A percentile compares a stretch with the other conserved stretches of the same genome.
Evolutionary conservation across 2,329 filamentous ascomycete species (phyloP).

Genomic region (Metarhizium brunneum): DNA sequence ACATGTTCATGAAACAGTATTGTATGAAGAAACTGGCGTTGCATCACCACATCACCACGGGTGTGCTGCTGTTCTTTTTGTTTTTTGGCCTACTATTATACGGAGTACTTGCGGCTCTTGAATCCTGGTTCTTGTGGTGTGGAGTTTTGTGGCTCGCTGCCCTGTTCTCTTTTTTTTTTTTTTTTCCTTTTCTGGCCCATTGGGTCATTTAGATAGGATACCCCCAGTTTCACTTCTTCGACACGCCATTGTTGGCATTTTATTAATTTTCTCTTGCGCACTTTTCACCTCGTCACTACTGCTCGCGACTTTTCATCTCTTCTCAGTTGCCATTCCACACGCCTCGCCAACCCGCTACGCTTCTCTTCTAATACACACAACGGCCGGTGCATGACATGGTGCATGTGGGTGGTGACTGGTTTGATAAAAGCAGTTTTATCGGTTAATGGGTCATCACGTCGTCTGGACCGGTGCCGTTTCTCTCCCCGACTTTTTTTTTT

Average conservation of each 20-base stretch:
- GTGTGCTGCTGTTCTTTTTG: not conserved
- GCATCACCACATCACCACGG: not conserved
- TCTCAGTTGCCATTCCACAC: not conserved
- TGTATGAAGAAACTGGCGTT: constrained; percentile 13
- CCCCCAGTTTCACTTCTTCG: constrained; percentile 18
- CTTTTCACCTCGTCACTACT: not conserved
- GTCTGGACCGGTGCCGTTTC: constrained; percentile 42
- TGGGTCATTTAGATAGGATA: constrained; percentile 29
- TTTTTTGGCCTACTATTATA: not conserved
- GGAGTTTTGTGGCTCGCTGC: constrained; percentile 15
- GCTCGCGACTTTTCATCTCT: not conserved
- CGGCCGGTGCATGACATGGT: not conserved
- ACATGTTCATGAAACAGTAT: constrained; percentile 15
- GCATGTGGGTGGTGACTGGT: not conserved
- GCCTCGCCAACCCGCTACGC: not conserved
- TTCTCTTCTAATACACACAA: not conserved
- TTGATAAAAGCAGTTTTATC: not conserved
- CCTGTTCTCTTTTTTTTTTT: not conserved
- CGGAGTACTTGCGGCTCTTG: not conserved
- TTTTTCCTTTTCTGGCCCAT: constrained; percentile 1
- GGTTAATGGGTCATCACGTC: constrained; percentile 25
- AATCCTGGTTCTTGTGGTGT: not conserved
- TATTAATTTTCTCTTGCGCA: constrained; percentile 3
- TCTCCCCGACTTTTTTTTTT: constrained; percentile 41
- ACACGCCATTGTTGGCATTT: constrained; percentile 1